These are phyloP conservation scores for Pythium monospermum DNA, from an alignment of 352 stramenopile genomes.

Conservation along the genomic window DNA sequence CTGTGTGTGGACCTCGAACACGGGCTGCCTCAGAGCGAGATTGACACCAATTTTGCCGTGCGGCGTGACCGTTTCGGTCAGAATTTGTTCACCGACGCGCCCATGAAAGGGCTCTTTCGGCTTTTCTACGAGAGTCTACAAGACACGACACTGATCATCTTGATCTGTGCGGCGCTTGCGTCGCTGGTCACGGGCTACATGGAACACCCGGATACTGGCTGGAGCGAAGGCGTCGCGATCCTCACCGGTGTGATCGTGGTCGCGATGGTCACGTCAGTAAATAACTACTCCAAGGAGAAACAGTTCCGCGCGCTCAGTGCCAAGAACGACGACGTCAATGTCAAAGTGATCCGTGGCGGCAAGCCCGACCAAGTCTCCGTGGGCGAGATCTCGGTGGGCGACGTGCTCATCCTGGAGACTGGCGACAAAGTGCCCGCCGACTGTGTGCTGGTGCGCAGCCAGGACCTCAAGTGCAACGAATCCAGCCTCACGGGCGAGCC, in stretches of 20 bases:
- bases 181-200: constrained; percentile 81
- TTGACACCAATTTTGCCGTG: constrained; percentile 48
- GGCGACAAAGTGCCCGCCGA: constrained; percentile 95
- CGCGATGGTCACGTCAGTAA: constrained; percentile 91
- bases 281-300: constrained; percentile 95
- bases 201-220: constrained; percentile 77
- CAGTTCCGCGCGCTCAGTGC: constrained; percentile 85
- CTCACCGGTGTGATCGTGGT: constrained; percentile 92
- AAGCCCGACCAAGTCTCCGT: constrained; percentile 68
- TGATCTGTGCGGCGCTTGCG: constrained; percentile 82
- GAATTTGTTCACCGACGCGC: constrained; percentile 68
- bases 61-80: constrained; percentile 50
- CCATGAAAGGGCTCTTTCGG: constrained; percentile 72
- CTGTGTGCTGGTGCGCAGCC: constrained; percentile 87
- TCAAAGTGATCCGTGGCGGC: constrained; percentile 73
- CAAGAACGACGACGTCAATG: constrained; percentile 85
- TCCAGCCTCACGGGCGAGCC: constrained; percentile 95
- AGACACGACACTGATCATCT: constrained; percentile 88
- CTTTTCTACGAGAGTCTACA: constrained; percentile 87
- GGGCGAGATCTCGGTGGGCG: constrained; percentile 68
- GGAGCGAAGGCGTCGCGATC: constrained; percentile 95
- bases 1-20: constrained; percentile 71
- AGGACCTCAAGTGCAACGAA: constrained; percentile 95
- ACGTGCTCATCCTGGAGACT: constrained; percentile 91
- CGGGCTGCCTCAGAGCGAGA: constrained; percentile 51